Percentiles rank a stretch among this genome's conserved stretches.
phyloP scores from a whole-genome alignment of 1,284 basidiomycete species.

The Trichosporon inkin region DNA sequence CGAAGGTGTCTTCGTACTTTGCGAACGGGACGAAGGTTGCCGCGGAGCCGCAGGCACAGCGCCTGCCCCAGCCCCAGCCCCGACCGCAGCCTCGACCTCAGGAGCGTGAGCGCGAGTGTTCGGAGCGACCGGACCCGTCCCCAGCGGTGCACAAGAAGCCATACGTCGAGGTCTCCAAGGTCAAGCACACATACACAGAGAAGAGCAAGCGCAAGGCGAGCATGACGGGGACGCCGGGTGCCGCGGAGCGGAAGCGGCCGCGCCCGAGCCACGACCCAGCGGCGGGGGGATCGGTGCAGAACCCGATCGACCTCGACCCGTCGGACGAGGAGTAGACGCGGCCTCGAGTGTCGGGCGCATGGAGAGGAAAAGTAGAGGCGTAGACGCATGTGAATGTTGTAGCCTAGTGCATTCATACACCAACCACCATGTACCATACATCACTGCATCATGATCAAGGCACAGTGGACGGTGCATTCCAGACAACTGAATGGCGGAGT shows the following conservation, averaged over 20 bases:
- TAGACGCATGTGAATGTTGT: not conserved
- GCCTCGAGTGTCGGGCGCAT: too few species aligned
- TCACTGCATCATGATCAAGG: not conserved
- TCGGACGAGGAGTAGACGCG: not conserved
- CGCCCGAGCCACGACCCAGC: not conserved
- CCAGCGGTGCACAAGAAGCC: not conserved
- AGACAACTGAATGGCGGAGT: not conserved
- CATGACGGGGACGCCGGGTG: not conserved
- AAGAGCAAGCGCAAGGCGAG: not conserved
- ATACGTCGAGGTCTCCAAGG: not conserved
- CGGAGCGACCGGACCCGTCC: not conserved
- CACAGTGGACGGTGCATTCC: too few species aligned
- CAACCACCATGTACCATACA: not conserved
- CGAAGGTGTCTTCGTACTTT: not conserved
- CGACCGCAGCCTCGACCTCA: not conserved
- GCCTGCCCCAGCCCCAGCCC: too few species aligned
- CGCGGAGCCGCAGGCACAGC: too few species aligned
- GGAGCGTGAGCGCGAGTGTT: not conserved
- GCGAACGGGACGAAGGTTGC: not conserved
- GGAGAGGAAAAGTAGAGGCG: too few species aligned
- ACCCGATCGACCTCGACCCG: conserved; percentile 1
- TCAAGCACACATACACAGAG: not conserved
- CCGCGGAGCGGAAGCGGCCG: not conserved
- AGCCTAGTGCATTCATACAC: conserved; percentile 2
- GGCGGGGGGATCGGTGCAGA: not conserved